Percentiles rank a stretch among this genome's conserved stretches.
Evolutionary conservation across 2,329 filamentous ascomycete species (phyloP).

Genomic region (Talaromyces funiculosus): DNA sequence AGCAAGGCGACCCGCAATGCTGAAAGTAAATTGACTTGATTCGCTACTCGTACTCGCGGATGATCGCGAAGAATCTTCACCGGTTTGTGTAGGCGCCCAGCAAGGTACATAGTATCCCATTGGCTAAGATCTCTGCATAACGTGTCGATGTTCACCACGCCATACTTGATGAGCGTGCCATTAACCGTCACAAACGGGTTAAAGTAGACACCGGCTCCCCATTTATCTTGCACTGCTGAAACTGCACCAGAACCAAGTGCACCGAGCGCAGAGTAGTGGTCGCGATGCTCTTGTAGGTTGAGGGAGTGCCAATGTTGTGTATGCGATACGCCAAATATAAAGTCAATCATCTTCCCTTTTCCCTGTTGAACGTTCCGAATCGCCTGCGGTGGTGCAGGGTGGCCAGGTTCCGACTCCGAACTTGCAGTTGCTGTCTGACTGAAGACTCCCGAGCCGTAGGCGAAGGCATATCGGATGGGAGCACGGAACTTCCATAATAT

Average conservation of each 20-base stretch:
- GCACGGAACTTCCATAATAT: constrained; percentile 88
- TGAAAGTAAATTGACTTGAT: constrained; percentile 91
- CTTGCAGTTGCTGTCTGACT: constrained; percentile 58
- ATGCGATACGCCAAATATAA: constrained; percentile 92
- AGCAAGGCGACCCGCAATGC: constrained; percentile 85
- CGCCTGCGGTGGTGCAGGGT: constrained; percentile 74
- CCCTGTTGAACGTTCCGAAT: constrained; percentile 81
- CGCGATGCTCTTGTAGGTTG: constrained; percentile 78
- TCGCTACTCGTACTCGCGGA: constrained; percentile 82
- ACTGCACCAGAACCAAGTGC: constrained; percentile 79
- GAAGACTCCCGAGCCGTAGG: constrained; percentile 95
- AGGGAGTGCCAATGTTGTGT: constrained; percentile 96
- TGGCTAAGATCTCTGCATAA: constrained; percentile 78
- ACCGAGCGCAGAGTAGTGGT: constrained; percentile 86
- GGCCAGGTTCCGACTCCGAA: constrained; percentile 43
- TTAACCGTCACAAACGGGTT: constrained; percentile 94
- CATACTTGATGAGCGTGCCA: constrained; percentile 95
- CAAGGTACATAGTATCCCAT: constrained; percentile 95
- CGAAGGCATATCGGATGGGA: constrained; percentile 92
- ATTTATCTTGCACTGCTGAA: constrained; percentile 75
- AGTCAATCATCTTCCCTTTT: constrained; percentile 94
- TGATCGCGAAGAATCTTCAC: constrained; percentile 97
- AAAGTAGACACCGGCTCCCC: constrained; percentile 94
- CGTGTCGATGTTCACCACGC: constrained; percentile 89
- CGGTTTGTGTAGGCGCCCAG: constrained; percentile 90